These are phyloP conservation scores for Collybiopsis confluens DNA, from an alignment of 768 basidiomycete species.

Conservation along the genomic window DNA sequence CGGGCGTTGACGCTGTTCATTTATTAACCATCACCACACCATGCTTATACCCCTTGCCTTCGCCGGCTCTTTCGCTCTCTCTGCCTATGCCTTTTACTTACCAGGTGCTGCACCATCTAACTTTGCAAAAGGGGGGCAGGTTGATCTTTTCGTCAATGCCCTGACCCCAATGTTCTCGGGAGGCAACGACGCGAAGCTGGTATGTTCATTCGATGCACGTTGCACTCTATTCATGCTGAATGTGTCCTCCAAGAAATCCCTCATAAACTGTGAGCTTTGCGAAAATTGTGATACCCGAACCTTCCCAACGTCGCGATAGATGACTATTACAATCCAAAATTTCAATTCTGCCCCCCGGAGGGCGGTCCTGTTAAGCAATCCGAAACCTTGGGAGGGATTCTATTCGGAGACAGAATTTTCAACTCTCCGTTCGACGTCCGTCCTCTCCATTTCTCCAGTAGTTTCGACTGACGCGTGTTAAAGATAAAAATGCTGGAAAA, in stretches of 20 bases:
- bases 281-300: background rate
- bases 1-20: constrained; percentile 1
- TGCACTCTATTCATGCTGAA: background rate
- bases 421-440: constrained; percentile 83
- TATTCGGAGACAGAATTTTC: constrained; percentile 96
- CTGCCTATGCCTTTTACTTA: constrained; percentile 75
- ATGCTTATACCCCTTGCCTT: constrained; percentile 20
- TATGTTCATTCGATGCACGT: constrained; percentile 28
- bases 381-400: constrained; percentile 85
- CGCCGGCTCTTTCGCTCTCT: constrained; percentile 19
- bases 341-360: constrained; percentile 82
- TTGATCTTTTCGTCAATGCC: constrained; percentile 82
- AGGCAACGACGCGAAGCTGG: constrained; percentile 68
- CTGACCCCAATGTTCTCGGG: constrained; percentile 80
- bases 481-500: constrained; percentile 82
- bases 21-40: constrained; percentile 12
- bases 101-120: constrained; percentile 88
- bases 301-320: constrained; percentile 40
- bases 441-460: constrained; percentile 11
- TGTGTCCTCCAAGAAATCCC: constrained; percentile 61
- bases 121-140: constrained; percentile 68
- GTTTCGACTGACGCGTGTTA: constrained; percentile 7
- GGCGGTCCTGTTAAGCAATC: constrained; percentile 71
- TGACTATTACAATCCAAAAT: constrained; percentile 87
- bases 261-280: constrained; percentile 73